Base-by-base conservation (phyloP, 192 early-diverging fungal genomes). In the Rhizoclosmatium globosum region DNA sequence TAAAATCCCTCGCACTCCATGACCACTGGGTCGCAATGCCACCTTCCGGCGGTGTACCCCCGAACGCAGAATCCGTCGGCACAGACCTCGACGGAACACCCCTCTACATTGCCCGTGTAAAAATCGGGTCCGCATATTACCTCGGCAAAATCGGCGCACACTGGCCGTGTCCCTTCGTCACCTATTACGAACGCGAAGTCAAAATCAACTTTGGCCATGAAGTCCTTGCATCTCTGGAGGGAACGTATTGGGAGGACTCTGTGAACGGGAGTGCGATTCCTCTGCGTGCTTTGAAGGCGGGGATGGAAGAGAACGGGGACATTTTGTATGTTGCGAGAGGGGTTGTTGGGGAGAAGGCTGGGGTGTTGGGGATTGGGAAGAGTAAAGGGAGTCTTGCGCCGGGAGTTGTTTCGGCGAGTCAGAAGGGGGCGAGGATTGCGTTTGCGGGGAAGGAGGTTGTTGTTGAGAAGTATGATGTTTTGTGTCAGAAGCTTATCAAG, bases 41-140 rank as follows among this genome's bases (percentile, higher is more conserved):
- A 41, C 73, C 73, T 1, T 23, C 38, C 56, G 68, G 68, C 4
- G 59, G 59, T 2, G 23, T 79, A n/a, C 77, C 77, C 15, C 19
- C 47, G 9, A 43, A 48, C 38, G 67, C 77, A 17, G 39, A 79
- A 15, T 13, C 64, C 6, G 77, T 68, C 38, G 77, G 77, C 6
- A 41, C 13, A 13, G 77, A 79, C 46, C 7, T 60, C 17, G 57
- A 79, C 59, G 77, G 77, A 2, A 71, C 38, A 9, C 17, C 17
- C 1, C 42, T 79, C n/a, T 79, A 71, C 53, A 71, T 79, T 61
- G 66, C 77, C 4, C 65, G 77, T 41, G 77, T 71, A 9, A 79
- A 79, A 61, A 71, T 79, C 58, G 77, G 77, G 38, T 39, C 15
- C 31, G 47, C 50, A 2, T 62, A 59, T 23, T 47, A 68, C n/a